A percentile compares a stretch with the other conserved stretches of the same genome.
Conservation (phyloP, 2,329 filamentous ascomycete species). For the Pyrenophora graminea region DNA sequence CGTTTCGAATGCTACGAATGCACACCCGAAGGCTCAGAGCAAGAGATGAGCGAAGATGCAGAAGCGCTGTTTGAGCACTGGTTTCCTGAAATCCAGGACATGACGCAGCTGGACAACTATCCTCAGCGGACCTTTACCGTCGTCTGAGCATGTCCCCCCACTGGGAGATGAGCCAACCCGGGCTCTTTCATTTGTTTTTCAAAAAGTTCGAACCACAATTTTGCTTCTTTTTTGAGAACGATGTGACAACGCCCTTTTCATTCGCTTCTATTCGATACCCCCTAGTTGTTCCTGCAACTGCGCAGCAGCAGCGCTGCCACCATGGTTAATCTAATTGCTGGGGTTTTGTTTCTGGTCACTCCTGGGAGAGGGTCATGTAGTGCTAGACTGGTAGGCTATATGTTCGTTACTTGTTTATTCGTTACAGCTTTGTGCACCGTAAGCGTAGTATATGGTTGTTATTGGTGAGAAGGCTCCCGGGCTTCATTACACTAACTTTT, state of each 20-base stretch:
- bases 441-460: no score
- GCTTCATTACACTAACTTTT: no score
- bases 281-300: background rate
- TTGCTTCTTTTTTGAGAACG: background rate
- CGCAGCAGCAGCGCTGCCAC: background rate
- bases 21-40: slow-evolving; percentile 28
- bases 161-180: background rate
- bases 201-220: background rate
- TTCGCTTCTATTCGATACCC: slow-evolving; percentile 1
- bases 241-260: background rate
- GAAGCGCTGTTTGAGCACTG: slow-evolving; percentile 42
- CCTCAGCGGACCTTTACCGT: slow-evolving; percentile 38
- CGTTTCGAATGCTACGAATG: slow-evolving; percentile 46
- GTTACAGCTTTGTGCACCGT: no score
- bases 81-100: slow-evolving; percentile 45
- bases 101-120: slow-evolving; percentile 41
- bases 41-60: slow-evolving; percentile 42
- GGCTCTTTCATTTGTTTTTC: background rate
- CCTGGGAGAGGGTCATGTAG: background rate
- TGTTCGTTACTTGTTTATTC: no score
- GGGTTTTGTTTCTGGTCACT: background rate
- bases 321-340: no score
- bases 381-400: no score
- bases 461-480: no score
- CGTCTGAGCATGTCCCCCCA: slow-evolving; percentile 16